These are phyloP conservation scores for Spergularia marina DNA, from an alignment of 148 eudicot species.

Conservation along the genomic window DNA sequence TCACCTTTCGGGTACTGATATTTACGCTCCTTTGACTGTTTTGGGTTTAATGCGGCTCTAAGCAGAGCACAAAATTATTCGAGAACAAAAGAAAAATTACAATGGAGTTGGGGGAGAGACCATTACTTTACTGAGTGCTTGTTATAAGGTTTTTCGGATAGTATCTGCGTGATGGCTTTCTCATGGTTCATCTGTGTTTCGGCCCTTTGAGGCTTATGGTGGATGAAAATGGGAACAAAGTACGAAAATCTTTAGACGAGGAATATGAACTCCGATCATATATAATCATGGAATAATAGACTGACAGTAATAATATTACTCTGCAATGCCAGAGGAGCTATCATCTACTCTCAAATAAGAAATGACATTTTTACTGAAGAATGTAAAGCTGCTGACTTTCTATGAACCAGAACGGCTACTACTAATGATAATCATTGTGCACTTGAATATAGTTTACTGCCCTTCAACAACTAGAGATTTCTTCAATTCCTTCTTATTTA, in stretches of 20 bases:
- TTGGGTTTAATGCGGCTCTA: too few species aligned
- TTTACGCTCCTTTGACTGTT: too few species aligned
- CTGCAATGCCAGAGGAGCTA: background rate
- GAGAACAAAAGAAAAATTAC: too few species aligned
- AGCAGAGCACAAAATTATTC: too few species aligned
- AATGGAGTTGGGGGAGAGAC: too few species aligned
- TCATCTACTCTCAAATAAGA: background rate
- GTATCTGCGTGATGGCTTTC: too few species aligned
- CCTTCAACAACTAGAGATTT: slow-evolving; percentile 40
- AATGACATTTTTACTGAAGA: background rate
- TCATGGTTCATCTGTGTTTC: too few species aligned
- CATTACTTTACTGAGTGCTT: too few species aligned
- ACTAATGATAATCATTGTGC: background rate
- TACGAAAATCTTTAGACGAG: background rate
- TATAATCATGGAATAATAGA: slow-evolving; percentile 3
- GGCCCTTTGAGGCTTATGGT: background rate
- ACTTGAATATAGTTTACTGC: slow-evolving; percentile 9
- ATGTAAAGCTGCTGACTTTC: slow-evolving; percentile 2
- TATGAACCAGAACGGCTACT: background rate
- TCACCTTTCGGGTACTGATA: too few species aligned
- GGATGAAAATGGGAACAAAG: background rate
- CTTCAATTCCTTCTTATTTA: slow-evolving; percentile 79
- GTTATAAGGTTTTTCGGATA: too few species aligned
- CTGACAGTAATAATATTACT: background rate
- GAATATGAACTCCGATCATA: background rate